Evolutionary conservation across 2,329 filamentous ascomycete genomes (phyloP).

Genomic region (Corniculantispora saksenae): DNA sequence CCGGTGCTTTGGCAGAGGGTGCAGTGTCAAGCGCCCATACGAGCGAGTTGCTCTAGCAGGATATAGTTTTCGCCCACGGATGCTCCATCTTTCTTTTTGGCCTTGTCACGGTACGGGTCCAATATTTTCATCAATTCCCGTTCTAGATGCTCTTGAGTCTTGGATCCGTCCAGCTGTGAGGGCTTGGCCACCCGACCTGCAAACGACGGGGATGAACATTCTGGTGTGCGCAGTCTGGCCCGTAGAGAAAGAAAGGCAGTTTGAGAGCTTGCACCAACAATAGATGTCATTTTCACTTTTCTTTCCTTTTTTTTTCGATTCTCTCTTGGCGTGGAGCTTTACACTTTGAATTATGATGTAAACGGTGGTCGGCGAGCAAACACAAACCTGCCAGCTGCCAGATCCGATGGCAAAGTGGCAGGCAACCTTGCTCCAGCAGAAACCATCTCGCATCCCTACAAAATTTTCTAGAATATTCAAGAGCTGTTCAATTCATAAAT

Average conservation of each 20-base stretch:
- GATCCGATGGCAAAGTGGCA: not conserved
- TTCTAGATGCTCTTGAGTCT: not conserved
- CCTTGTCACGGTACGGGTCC: not conserved
- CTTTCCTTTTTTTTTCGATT: not conserved
- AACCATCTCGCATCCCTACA: no score
- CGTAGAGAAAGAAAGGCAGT: conserved; percentile 5
- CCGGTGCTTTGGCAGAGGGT: no score
- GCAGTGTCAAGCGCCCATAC: not conserved
- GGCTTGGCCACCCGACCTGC: not conserved
- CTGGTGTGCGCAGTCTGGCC: conserved; percentile 12
- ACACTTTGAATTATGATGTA: not conserved
- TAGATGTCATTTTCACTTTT: not conserved
- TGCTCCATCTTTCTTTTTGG: conserved; percentile 19
- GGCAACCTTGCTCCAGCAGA: no score
- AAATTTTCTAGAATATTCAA: no score
- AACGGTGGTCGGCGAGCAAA: not conserved
- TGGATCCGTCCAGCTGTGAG: not conserved
- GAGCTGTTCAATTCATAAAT: not conserved
- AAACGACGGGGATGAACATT: conserved; percentile 8
- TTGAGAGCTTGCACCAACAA: not conserved
- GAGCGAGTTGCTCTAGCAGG: conserved; percentile 9
- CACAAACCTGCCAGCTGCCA: not conserved
- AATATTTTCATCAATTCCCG: conserved; percentile 2
- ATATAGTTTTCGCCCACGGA: not conserved
- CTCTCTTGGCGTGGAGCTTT: no score